A percentile compares a stretch with the other conserved stretches of the same genome.
Conservation (phyloP, 345 rosid genomes). For the Arabidopsis thaliana region DNA sequence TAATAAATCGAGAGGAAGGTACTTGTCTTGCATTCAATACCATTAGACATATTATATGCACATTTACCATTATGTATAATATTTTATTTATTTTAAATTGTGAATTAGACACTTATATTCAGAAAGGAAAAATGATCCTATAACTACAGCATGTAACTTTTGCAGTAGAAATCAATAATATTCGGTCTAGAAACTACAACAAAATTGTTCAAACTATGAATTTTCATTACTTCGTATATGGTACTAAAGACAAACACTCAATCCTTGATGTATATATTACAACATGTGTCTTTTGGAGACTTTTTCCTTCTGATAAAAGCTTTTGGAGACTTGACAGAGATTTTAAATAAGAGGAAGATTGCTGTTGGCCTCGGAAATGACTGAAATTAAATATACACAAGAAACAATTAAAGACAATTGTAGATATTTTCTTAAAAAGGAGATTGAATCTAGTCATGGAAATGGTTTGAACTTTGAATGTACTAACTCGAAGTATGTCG, state of each 20-base stretch:
- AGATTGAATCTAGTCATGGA: slow-evolving; percentile 23
- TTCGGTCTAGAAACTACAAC: neutral
- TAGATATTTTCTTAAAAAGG: neutral
- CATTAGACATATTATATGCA: slow-evolving; percentile 1
- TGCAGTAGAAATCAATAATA: neutral
- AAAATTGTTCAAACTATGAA: neutral
- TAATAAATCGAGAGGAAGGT: slow-evolving; percentile 45
- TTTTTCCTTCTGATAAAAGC: too few relatives aligned
- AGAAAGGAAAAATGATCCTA: neutral
- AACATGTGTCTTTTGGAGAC: neutral
- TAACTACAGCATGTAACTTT: slow-evolving; percentile 5
- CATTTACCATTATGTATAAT: neutral
- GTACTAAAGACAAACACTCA: neutral
- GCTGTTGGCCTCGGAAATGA: slow-evolving; percentile 52
- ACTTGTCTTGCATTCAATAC: slow-evolving; percentile 37
- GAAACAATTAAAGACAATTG: slow-evolving; percentile 21
- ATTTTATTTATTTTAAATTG: neutral
- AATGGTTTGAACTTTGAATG: slow-evolving; percentile 39
- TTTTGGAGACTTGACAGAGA: slow-evolving; percentile 35
- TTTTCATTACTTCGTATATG: neutral
- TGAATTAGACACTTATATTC: neutral
- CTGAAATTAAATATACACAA: slow-evolving; percentile 32
- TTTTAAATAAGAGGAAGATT: slow-evolving; percentile 33
- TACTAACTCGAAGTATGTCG: slow-evolving; percentile 41
- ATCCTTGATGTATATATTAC: slow-evolving; percentile 3